Percentiles rank a stretch among this genome's conserved stretches.
Conservation (phyloP, 2,329 filamentous ascomycete species). For the Fusarium sp. region DNA sequence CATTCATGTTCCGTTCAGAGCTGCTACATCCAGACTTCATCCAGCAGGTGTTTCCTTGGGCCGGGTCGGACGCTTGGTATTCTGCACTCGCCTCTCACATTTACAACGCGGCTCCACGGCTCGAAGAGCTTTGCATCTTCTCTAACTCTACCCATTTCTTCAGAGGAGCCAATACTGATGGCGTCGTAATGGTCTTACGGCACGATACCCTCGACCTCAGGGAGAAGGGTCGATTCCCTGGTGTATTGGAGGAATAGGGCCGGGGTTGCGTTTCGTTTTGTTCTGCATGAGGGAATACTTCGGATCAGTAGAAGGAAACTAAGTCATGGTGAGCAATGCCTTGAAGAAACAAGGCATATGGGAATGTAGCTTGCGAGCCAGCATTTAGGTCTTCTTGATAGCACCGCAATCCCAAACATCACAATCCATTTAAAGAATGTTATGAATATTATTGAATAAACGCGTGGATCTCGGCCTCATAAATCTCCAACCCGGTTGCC, state of each 20-base stretch:
- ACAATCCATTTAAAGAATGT: too few relatives aligned
- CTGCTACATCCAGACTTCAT: neutral
- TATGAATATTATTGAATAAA: too few relatives aligned
- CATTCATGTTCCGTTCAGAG: neutral
- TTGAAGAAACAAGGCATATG: too few relatives aligned
- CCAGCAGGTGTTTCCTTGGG: accelerated
- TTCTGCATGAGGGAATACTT: too few relatives aligned
- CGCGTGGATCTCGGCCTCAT: too few relatives aligned
- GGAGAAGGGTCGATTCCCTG: neutral
- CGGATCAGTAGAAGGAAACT: too few relatives aligned
- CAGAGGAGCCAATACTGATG: neutral
- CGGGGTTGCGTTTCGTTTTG: too few relatives aligned
- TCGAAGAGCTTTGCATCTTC: neutral
- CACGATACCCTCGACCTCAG: accelerated
- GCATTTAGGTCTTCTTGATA: too few relatives aligned
- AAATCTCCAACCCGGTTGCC: too few relatives aligned
- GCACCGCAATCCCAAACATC: too few relatives aligned
- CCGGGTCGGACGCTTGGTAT: neutral
- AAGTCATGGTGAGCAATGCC: too few relatives aligned
- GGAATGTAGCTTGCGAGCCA: too few relatives aligned
- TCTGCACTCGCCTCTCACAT: neutral
- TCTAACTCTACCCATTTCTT: accelerated
- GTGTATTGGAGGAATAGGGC: neutral
- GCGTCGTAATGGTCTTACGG: neutral
- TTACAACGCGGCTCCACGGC: neutral